Evolutionary conservation across 2,329 filamentous ascomycete genomes (phyloP), one percentile per base, ranked within the genome.

Genomic region (Penicillium sp.): DNA sequence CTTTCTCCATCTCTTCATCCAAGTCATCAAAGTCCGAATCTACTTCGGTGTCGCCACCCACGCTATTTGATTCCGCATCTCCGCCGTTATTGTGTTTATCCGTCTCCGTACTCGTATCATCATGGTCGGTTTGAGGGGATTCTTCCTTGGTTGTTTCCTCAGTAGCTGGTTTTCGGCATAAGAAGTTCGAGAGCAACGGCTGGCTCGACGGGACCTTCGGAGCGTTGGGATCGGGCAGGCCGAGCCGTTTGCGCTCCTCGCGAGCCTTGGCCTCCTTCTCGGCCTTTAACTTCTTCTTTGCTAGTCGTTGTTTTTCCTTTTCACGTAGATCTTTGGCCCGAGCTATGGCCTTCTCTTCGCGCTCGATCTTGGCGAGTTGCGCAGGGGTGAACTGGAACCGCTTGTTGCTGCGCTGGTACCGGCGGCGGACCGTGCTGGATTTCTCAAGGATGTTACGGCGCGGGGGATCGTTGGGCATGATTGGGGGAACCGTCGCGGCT

Each of bases 271-370:
- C 60, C 46, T 69, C 66, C 40, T 65, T 62, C 47, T 69, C 64
- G 0, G 56, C 59, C 42, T 60, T 66, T 43, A 62, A 64, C 47
- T 67, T 69, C 53, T 67, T 68, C 29, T 66, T 62, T 6, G 59
- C 58, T 13, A 62, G 46, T 6, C 66, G 61, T 42, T 55, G 62
- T 47, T 64, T 65, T 46, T 69, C 66, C 31, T 57, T 59, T 9
- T 69, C 67, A 2, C 62, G 61, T 18, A 69, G 57, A 5, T 60
- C 68, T 51, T 73, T 67, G 0, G 70, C 71, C 36, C 65, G 65
- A 9, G 62, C 59, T 40, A 70, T 63, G 29, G 67, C 64, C 26
- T 70, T 66, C 46, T 74, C 66, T 39, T 72, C 68, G 37, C 71
- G 68, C 36, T 72, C 69, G 37, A 69, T 66, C 11, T 61, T 59